These are phyloP conservation scores for Litchi chinensis DNA, from an alignment of 345 rosid genomes.

Conservation along the genomic window DNA sequence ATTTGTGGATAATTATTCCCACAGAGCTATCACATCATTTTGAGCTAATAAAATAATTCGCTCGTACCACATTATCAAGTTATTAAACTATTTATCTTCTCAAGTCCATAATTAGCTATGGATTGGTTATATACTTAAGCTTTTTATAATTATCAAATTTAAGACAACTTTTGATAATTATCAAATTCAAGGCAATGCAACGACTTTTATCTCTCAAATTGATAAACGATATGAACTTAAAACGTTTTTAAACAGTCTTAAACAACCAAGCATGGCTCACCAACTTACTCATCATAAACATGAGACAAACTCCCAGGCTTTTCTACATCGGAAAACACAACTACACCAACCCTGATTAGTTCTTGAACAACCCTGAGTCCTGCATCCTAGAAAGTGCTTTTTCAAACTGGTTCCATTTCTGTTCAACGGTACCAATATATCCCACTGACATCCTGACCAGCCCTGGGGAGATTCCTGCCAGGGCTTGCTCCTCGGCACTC, in stretches of 20 bases:
- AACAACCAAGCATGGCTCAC: too few species aligned
- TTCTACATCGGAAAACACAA: not conserved
- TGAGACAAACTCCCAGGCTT: not conserved
- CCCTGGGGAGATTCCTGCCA: conserved; percentile 94
- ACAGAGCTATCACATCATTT: too few species aligned
- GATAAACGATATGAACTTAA: not conserved
- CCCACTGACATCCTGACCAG: conserved; percentile 89
- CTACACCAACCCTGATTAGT: not conserved
- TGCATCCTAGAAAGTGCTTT: conserved; percentile 69
- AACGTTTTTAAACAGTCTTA: too few species aligned
- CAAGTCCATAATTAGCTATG: too few species aligned
- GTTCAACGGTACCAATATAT: conserved; percentile 81
- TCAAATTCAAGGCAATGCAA: not conserved
- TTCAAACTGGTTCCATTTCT: conserved; percentile 86
- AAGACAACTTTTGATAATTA: too few species aligned
- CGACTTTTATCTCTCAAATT: not conserved
- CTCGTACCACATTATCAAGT: too few species aligned
- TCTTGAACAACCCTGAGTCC: conserved; percentile 34
- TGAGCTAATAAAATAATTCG: too few species aligned
- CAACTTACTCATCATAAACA: too few species aligned
- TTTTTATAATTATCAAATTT: too few species aligned
- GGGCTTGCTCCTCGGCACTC: conserved; percentile 61
- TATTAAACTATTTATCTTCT: too few species aligned
- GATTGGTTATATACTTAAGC: not conserved
- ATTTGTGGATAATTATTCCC: too few species aligned